Evolutionary conservation across 805 yeast species (phyloP), one percentile per base, ranked within the genome.

Genomic region (Scheffersomyces spartinae): DNA sequence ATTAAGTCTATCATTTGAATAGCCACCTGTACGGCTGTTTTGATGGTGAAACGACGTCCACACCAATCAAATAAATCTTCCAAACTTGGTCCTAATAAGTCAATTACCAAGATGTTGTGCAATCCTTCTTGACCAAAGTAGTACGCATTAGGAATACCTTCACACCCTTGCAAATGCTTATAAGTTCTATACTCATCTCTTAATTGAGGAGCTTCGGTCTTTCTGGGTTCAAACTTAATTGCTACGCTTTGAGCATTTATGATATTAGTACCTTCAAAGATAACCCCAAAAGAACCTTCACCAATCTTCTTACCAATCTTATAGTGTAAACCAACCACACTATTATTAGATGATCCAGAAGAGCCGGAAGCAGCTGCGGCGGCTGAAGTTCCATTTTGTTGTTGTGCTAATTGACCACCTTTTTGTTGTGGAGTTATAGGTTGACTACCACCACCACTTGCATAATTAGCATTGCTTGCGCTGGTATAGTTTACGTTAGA

Each of bases 1-100:
- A 80, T 74, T 36, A 81, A 53, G 25, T 64, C 60, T 37, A 80
- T 73, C 93, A 80, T 80, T 49, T 80, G 91, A 32, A 70, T 71
- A 12, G 86, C 83, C 24, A 78, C 63, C 44, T 74, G 75, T 18
- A 77, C 78, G 10, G 78, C 80, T 3, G 91, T 78, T 45, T 77
- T 72, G 20, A 73, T 68, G 21, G 75, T 64, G 39, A 80, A 81
- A 35, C 68, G 66, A 29, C 91, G 61, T 3, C 85, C 85, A 56
- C 93, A 80, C 93, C 93, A 80, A 47, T 80, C 93, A 53, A 80
- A 80, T 40, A 80, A 57, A 52, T 80, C 93, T 43, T 80, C 93
- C 32, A 80, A 52, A 2, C 88, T 78, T 1, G 93, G 91, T 3
- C 93, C 82, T 32, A 80, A 58, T 30, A 80, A 55, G 46, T 80